These are phyloP conservation scores for Solanum phureja DNA, from an alignment of 257 asterid species.

Conservation along the genomic window DNA sequence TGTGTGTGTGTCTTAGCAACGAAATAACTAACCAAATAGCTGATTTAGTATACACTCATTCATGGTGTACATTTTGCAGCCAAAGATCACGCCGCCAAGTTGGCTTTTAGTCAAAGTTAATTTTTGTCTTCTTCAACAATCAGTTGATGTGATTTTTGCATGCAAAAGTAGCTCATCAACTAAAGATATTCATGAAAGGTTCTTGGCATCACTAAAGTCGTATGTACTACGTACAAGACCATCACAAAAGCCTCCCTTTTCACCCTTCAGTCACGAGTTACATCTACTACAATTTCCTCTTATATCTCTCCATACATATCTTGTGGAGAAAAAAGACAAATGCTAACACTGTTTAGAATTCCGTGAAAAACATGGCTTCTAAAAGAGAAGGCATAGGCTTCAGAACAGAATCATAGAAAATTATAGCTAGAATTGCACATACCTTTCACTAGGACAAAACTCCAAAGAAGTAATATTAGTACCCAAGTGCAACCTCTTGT, in stretches of 20 bases:
- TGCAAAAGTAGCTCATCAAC: not conserved
- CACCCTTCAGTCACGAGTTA: not conserved
- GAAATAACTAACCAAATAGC: conserved; percentile 23
- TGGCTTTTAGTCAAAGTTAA: conserved; percentile 7
- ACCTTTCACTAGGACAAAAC: conserved; percentile 96
- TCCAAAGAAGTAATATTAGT: conserved; percentile 62
- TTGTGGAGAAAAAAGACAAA: not conserved
- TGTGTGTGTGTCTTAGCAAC: not conserved
- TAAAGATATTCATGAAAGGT: not conserved
- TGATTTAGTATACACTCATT: conserved; percentile 19
- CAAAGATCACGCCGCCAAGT: conserved; percentile 33
- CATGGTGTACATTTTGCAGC: conserved; percentile 26
- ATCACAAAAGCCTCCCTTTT: not conserved
- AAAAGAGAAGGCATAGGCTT: not conserved
- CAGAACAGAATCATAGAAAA: not conserved
- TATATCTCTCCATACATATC: not conserved
- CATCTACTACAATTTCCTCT: not conserved
- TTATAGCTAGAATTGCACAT: not conserved
- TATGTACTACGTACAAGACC: not conserved
- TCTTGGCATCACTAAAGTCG: not conserved
- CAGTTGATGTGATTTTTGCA: not conserved
- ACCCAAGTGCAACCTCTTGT: conserved; percentile 84
- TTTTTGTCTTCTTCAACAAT: not conserved
- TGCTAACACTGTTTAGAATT: not conserved
- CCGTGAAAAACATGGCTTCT: not conserved